Evolutionary conservation across 73 alveolate genomes (phyloP), one percentile per base, ranked within the genome.

Genomic region (Paramecium primaurelia): DNA sequence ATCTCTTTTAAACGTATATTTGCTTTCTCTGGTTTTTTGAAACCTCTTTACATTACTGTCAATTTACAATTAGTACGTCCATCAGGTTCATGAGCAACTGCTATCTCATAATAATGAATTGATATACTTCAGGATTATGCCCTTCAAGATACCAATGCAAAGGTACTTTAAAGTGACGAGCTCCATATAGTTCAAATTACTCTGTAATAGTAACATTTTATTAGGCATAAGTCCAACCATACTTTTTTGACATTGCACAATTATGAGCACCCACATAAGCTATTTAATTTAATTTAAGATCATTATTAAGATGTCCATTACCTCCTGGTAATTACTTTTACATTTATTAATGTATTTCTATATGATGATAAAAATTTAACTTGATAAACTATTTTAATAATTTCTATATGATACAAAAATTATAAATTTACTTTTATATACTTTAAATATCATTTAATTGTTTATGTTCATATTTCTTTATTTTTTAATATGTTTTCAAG

Each of bases 261-360:
- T 80, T 80, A 80, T 80, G 91, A 25, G 91, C 49, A 44, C 91
- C 75, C 34, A 80, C 20, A 80, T 42, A 80, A 20, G 49, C 91
- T 8, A 80, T 44, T 49, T 80, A 10, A 18, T 80, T 49, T 47
- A 80, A 26, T 47, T 36, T 80, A 0, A 47, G n/a, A 11, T 80
- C 18, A 4, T 80, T 58, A 26, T 59, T 9, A 12, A 80, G 47
- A 22, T 80, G 77, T 8, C 91, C 73, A 80, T 80, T 80, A 5
- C 91, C 58, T 9, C 91, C 91, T 20, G 91, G 77, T 36, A 64
- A 9, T 64, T 28, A 32, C 42, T 10, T 25, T 32, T 64, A 28
- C 84, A 28, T 64, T 64, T 64, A 32, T 32, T 64, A 64, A 8
- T 28, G 30, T 14, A 40, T 64, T n/a, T 54, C 69, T 18, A 54